Base-by-base conservation (phyloP, 192 early-diverging fungal genomes). In the Backusella sp. region DNA sequence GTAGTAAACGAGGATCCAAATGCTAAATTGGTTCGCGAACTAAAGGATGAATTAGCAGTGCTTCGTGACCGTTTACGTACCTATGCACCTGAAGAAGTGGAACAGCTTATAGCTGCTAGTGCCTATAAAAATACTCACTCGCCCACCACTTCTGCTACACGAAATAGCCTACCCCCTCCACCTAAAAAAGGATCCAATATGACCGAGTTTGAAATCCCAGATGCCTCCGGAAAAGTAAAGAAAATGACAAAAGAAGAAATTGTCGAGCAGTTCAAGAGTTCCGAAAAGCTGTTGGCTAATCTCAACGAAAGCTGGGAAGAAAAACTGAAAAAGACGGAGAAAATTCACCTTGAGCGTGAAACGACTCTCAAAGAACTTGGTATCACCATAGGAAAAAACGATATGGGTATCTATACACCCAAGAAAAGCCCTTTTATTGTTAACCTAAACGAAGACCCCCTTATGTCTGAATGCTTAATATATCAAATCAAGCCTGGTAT, bases 1-100 rank as follows among this genome's bases (percentile, higher is more conserved):
- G 85, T 90, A 0, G 89, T 95, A 46, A 95, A 95, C 76, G 93
- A 95, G 81, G 91, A 93, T 62, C 89, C 91, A 5, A 87, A 88
- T 49, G 85, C 84, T 17, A 87, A 84, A 62, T 67, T 92, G 12
- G 87, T 95, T 65, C 85, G 89, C 36, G 90, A 93, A 75, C 84
- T 95, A 21, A 87, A 91, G 76, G 88, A 90, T 11, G 93, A 95
- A 80, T 80, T 95, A 4, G 86, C 79, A 4, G 75, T 78, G 66
- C 80, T 95, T 11, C 79, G 86, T n/a, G 77, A 76, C 12, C 76
- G 81, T 32, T 77, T 95, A 19, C 41, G 72, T 21, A 71, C 62
- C 1, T 81, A 77, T 75, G 80, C 80, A 53, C 80, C 80, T 14
- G 80, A 81, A 26, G 80, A 77, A 71, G 80, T 81, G 19, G 80